Conservation (phyloP, 1,139 yeast genomes). For the Blastobotrys ciferrii region DNA sequence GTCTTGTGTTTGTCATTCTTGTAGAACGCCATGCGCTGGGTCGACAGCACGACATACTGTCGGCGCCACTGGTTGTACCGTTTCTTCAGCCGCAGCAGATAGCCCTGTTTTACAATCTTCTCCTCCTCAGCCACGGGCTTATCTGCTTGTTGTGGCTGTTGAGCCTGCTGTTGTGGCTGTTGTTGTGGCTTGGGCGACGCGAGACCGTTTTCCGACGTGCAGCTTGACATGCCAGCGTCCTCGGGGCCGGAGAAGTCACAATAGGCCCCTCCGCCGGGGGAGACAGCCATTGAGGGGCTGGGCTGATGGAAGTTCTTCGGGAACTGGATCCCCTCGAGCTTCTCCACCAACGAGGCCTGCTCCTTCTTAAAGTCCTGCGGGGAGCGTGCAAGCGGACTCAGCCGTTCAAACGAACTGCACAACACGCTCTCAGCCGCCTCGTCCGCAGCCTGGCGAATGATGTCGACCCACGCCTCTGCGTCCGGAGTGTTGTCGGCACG, state of each 20-base stretch:
- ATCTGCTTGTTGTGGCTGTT: not conserved
- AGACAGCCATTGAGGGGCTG: constrained; percentile 6
- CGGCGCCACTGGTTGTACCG: constrained; percentile 51
- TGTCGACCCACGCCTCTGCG: constrained; percentile 45
- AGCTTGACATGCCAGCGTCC: constrained; percentile 11
- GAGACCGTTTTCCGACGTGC: constrained; percentile 6
- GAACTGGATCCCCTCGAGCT: constrained; percentile 12
- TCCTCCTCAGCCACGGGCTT: constrained; percentile 31
- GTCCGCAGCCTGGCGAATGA: constrained; percentile 37
- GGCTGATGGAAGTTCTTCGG: constrained; percentile 13
- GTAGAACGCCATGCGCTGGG: constrained; percentile 43
- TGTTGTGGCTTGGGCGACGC: constrained; percentile 1
- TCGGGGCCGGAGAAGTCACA: constrained; percentile 12
- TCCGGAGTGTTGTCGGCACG: constrained; percentile 40
- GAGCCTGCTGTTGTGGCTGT: not conserved
- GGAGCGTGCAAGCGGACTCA: constrained; percentile 14
- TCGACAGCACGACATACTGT: constrained; percentile 47
- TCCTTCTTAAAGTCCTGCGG: constrained; percentile 7
- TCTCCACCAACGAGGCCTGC: not conserved
- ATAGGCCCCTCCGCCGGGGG: constrained; percentile 12
- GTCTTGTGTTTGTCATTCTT: constrained; percentile 34
- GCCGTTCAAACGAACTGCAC: constrained; percentile 29
- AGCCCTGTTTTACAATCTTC: constrained; percentile 45
- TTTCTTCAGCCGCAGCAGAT: constrained; percentile 40
- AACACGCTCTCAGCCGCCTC: constrained; percentile 27